Evolutionary conservation across 2,329 filamentous ascomycete genomes (phyloP).

Genomic region (Pyrenophora seminiperda): DNA sequence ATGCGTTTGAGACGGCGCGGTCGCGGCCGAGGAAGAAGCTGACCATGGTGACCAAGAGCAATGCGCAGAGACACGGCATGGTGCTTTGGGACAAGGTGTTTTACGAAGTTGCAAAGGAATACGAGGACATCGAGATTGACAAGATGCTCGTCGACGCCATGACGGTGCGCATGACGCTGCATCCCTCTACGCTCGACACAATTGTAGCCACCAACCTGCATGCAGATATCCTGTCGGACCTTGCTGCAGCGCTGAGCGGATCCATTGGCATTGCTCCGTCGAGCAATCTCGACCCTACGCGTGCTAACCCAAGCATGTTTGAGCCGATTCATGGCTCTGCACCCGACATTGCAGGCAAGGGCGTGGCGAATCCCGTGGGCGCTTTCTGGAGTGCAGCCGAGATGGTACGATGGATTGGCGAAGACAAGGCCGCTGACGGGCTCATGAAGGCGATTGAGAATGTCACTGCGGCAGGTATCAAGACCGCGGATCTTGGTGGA

Average conservation of each 20-base stretch:
- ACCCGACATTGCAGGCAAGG: slow-evolving; percentile 68
- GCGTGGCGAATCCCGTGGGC: slow-evolving; percentile 66
- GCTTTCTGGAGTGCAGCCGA: slow-evolving; percentile 73
- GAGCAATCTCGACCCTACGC: slow-evolving; percentile 67
- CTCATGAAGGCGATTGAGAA: slow-evolving; percentile 66
- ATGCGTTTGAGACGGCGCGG: slow-evolving; percentile 55
- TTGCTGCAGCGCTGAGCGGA: slow-evolving; percentile 69
- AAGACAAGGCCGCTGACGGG: slow-evolving; percentile 60
- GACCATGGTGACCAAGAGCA: slow-evolving; percentile 58
- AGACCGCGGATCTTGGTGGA: slow-evolving; percentile 66
- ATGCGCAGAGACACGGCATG: slow-evolving; percentile 57
- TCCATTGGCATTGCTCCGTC: slow-evolving; percentile 72
- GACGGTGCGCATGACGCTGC: slow-evolving; percentile 56
- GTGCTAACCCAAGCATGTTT: slow-evolving; percentile 64
- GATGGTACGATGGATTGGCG: slow-evolving; percentile 69
- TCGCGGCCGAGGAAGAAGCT: slow-evolving; percentile 52
- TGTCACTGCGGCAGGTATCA: slow-evolving; percentile 60
- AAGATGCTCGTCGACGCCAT: slow-evolving; percentile 59
- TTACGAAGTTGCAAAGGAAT: slow-evolving; percentile 53
- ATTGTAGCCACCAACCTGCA: slow-evolving; percentile 56
- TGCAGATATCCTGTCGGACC: slow-evolving; percentile 70
- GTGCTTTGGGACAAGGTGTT: slow-evolving; percentile 57
- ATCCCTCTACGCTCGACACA: slow-evolving; percentile 53
- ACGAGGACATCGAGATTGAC: slow-evolving; percentile 52
- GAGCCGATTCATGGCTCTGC: slow-evolving; percentile 69